Base-by-base conservation (phyloP, 2,329 filamentous ascomycete genomes). In the Thermomyces lanuginosus region DNA sequence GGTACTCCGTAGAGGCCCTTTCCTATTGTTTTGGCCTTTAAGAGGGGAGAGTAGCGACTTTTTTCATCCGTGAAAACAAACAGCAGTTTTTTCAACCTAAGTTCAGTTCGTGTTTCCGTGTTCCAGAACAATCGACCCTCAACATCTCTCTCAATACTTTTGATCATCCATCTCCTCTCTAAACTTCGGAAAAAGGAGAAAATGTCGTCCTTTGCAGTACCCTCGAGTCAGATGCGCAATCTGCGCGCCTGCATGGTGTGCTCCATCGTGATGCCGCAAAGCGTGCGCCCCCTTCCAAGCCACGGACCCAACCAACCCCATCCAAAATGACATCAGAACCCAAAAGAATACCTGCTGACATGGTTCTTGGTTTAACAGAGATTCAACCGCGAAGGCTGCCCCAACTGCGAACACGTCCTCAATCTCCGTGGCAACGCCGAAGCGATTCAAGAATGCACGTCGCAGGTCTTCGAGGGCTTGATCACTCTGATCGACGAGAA, bases 181-280 rank as follows among this genome's bases (percentile, higher is more conserved):
- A 6, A 16, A 23, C 6, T n/a, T 9, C 9, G 10, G 20, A 19
- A 22, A 13, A n/a, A 12, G n/a, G 17, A 5, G 22, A 26, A 26
- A 33, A 58, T 55, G 49, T 29, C 31, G 7, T 60, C 64, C 30
- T 76, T 72, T 52, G 83, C 72, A 52, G 75, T 83, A 35, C 59
- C 77, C 9, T 67, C 78, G 5, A 66, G 64, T 49, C 79, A 89
- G 56, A 73, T 77, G 60, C 80, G 84, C 56, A 75, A 80, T 51
- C 69, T 92, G 41, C 84, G 89, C 56, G 89, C 89, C 46, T 98
- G 89, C 65, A 93, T 98, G 83, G 82, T 95, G 42, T 98, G 89
- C 70, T 86, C 82, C 29, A 78, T 95, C 49, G 81, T 95, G 38
- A 82, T 86, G 64, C 76, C 79, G 34, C 72, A 76, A 46, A 66